These are phyloP conservation scores for Apiospora phragmitis DNA, from an alignment of 2,329 filamentous ascomycete species.

Conservation along the genomic window DNA sequence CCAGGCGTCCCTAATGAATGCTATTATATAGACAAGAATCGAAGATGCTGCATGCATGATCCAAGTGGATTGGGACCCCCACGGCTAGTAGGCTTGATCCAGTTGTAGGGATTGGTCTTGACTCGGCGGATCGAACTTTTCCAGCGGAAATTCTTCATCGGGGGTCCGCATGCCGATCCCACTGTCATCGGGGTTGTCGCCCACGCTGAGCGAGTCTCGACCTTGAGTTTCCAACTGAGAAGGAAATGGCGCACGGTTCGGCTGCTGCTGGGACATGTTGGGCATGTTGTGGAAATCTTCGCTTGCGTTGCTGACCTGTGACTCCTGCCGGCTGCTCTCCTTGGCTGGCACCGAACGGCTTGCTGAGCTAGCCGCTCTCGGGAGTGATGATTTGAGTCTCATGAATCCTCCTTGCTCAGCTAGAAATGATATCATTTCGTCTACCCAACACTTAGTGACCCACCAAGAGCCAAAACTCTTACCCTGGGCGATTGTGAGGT, in stretches of 20 bases:
- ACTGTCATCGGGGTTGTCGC: conserved; percentile 65
- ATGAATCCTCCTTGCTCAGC: conserved; percentile 91
- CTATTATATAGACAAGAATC: conserved; percentile 10
- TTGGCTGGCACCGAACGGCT: conserved; percentile 38
- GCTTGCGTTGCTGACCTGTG: conserved; percentile 46
- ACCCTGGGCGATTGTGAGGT: conserved; percentile 76
- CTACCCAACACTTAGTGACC: conserved; percentile 93
- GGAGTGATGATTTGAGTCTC: conserved; percentile 48
- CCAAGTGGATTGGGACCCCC: not conserved
- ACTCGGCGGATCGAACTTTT: conserved; percentile 7
- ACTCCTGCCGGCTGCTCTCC: conserved; percentile 35
- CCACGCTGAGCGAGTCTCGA: conserved; percentile 46
- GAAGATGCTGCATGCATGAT: not conserved
- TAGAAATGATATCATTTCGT: conserved; percentile 90
- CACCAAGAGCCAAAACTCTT: conserved; percentile 89
- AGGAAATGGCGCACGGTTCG: conserved; percentile 51
- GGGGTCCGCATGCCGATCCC: conserved; percentile 72
- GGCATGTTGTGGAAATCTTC: conserved; percentile 46
- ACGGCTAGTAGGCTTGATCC: not conserved
- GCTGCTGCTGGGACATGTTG: conserved; percentile 43
- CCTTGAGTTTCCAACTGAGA: conserved; percentile 41
- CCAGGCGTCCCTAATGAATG: not conserved
- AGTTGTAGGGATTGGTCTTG: conserved; percentile 5
- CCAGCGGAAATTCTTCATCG: conserved; percentile 55
- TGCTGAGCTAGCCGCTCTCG: conserved; percentile 27